phyloP scores from a whole-genome alignment of 2,329 filamentous ascomycete genomes.

The Leptosphaerulina australis region DNA sequence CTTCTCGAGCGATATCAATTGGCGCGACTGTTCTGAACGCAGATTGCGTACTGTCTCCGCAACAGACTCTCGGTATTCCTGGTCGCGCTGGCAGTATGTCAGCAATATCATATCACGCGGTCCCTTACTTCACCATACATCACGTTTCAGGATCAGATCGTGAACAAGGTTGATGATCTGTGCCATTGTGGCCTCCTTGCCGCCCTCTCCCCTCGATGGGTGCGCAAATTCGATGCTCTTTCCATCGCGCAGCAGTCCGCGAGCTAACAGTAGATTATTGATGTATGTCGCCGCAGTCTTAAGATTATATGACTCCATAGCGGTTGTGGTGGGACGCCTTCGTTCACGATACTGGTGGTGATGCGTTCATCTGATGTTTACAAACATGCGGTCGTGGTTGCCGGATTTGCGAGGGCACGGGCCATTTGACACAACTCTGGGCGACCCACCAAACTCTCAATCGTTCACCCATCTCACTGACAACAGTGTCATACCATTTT shows the following conservation, averaged over 20 bases:
- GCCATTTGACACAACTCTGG: not conserved
- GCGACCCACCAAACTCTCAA: not conserved
- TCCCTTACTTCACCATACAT: constrained; percentile 62
- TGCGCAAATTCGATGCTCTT: constrained; percentile 82
- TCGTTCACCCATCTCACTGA: not conserved
- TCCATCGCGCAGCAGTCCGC: constrained; percentile 67
- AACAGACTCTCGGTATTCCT: constrained; percentile 83
- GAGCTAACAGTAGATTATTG: constrained; percentile 69
- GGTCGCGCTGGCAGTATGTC: constrained; percentile 71
- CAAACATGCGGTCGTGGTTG: constrained; percentile 11
- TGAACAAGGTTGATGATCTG: constrained; percentile 92
- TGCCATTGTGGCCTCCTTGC: constrained; percentile 74
- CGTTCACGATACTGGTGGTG: constrained; percentile 12
- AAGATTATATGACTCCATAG: constrained; percentile 58
- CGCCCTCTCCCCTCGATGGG: constrained; percentile 67
- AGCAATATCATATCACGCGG: constrained; percentile 8
- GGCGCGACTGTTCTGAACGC: constrained; percentile 75
- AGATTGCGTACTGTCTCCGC: constrained; percentile 77
- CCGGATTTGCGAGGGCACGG: constrained; percentile 14
- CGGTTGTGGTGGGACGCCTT: constrained; percentile 36
- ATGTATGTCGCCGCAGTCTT: constrained; percentile 68
- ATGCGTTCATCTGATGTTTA: constrained; percentile 15
- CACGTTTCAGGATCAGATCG: constrained; percentile 86
- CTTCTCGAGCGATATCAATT: constrained; percentile 70
- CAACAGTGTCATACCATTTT: not conserved